Evolutionary conservation across 768 basidiomycete genomes (phyloP), one percentile per base, ranked within the genome.

Genomic region (Neoboletus magnificus): DNA sequence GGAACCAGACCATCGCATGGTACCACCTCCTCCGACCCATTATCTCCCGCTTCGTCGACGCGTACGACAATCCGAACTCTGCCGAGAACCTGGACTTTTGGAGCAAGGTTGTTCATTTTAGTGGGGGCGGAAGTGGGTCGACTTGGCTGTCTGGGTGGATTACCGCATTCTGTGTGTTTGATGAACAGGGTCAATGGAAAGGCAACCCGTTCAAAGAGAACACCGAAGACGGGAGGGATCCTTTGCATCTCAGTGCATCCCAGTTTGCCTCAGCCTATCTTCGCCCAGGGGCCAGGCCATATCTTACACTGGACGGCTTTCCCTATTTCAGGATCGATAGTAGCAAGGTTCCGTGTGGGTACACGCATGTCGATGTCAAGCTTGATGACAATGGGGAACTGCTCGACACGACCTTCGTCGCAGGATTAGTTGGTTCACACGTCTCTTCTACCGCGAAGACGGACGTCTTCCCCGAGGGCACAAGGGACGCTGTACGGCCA

Each of bases 1-100:
- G 71, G 2, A 48, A 72, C 18, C 60, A 58, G 12, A 51, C 49
- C 9, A 43, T 49, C 1, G 49, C 55, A 11, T 74, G 69, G 66
- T 56, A 62, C 32, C 55, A 54, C 37, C 59, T 74, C 37, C 62
- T 73, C 20, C 59, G 51, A 12, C 70, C 70, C 1, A 48, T 73
- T 20, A 46, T 73, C 16, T 51, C 53, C 18, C 58, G 62, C 10
- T 73, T 73, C 55, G 58, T 67, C 8, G 27, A 15, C 5, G 61
- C 71, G 1, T 71, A 72, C 47, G 71, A 71, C 32, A 42, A 59
- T 12, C 66, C 63, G 0, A 52, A 62, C 33, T 22, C 57, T 35
- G 23, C 18, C 5, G 42, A 53, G 4, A 68, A 56, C 27, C 32
- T 44, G 20, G 52, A 47, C 18, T 67, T 66, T 49, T 69, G 66